Conservation (phyloP, 495 filamentous ascomycete species). For the Talaromyces liani region DNA sequence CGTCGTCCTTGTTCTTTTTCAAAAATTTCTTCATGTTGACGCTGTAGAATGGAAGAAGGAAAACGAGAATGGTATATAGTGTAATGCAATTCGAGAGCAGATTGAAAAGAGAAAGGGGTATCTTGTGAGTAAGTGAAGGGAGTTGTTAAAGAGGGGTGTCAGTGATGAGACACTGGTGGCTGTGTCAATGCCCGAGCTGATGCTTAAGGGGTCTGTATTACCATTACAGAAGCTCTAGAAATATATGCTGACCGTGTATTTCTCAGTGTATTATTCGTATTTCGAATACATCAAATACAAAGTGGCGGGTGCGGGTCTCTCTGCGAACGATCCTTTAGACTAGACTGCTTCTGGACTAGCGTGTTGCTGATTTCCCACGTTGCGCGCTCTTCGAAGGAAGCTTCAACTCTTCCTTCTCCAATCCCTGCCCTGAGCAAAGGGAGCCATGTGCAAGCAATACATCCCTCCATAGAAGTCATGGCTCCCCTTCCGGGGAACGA, state of each 20-base stretch:
- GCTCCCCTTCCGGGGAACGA: slow-evolving; percentile 68
- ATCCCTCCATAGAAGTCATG: slow-evolving; percentile 30
- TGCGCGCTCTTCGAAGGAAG: not conserved
- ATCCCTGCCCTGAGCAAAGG: not conserved
- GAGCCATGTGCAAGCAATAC: slow-evolving; percentile 4
- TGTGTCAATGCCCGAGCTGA: slow-evolving; percentile 6
- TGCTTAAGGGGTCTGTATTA: slow-evolving; percentile 2
- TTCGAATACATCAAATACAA: not conserved
- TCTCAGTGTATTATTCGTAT: not conserved
- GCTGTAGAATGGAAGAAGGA: not conserved
- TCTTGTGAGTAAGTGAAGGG: not conserved
- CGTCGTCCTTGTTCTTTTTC: slow-evolving; percentile 56
- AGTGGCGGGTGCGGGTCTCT: slow-evolving; percentile 1
- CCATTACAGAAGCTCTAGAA: not conserved
- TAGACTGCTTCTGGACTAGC: not conserved
- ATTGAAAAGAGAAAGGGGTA: slow-evolving; percentile 9
- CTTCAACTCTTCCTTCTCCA: not conserved
- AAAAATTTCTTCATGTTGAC: slow-evolving; percentile 56
- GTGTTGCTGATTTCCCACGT: not conserved
- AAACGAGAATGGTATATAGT: not conserved
- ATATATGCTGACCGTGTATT: not conserved
- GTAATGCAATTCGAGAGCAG: slow-evolving; percentile 2
- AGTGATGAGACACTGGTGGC: slow-evolving; percentile 9
- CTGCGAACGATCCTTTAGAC: not conserved
- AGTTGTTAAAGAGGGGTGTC: slow-evolving; percentile 9